These are phyloP conservation scores for Colletotrichum sp. DNA, from an alignment of 2,329 filamentous ascomycete species.

Conservation along the genomic window DNA sequence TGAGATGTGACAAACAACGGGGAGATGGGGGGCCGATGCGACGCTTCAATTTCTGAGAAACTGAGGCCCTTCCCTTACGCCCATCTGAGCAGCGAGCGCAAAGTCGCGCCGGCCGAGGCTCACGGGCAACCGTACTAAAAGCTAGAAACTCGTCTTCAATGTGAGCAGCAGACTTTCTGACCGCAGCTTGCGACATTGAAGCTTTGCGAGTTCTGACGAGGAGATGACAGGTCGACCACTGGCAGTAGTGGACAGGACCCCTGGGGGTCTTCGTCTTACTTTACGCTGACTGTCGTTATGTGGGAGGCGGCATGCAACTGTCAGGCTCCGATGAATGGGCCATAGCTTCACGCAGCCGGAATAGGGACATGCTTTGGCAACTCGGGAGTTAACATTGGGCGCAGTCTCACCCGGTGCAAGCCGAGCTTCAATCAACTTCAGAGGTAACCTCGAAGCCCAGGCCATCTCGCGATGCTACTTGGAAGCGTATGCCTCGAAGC, in stretches of 20 bases:
- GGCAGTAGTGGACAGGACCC: not conserved
- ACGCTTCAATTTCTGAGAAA: not conserved
- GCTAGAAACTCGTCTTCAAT: not conserved
- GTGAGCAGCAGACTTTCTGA: not conserved
- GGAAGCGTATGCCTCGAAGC: not conserved
- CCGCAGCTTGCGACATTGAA: not conserved
- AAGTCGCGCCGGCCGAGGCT: not conserved
- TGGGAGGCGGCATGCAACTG: not conserved
- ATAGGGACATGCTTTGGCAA: not conserved
- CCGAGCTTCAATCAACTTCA: not conserved
- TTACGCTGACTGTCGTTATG: not conserved
- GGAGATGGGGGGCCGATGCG: not conserved
- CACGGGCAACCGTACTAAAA: not conserved
- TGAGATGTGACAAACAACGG: slow-evolving; percentile 12
- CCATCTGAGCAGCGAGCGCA: not conserved
- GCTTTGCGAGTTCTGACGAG: not conserved
- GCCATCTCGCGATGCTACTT: not conserved
- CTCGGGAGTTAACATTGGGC: not conserved
- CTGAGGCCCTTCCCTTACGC: not conserved
- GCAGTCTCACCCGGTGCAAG: not conserved
- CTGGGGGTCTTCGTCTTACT: not conserved
- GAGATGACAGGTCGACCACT: not conserved
- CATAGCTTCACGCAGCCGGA: slow-evolving; percentile 15
- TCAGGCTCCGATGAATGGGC: not conserved
- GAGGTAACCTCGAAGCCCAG: not conserved